Conservation (phyloP, 768 basidiomycete species). For the Lactarius evosmus region DNA sequence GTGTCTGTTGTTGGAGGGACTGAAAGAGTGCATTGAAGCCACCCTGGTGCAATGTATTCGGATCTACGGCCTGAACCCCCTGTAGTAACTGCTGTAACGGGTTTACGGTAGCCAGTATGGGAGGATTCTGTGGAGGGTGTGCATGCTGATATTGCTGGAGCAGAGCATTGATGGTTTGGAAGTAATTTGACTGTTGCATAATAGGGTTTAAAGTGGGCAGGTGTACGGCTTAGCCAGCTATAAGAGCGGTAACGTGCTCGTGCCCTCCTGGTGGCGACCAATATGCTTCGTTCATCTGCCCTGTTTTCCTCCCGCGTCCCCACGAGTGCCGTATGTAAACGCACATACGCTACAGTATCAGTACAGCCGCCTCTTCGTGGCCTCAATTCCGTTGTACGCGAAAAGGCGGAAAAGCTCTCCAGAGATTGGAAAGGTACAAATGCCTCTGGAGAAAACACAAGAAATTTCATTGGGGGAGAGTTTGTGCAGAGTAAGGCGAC, state of each 20-base stretch:
- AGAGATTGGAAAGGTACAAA: slow-evolving; percentile 84
- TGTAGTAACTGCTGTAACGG: slow-evolving; percentile 5
- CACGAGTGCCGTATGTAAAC: slow-evolving; percentile 23
- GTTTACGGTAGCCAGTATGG: slow-evolving; percentile 1
- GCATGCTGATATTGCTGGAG: slow-evolving; percentile 15
- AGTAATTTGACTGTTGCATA: slow-evolving; percentile 2
- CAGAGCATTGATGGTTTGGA: slow-evolving; percentile 12
- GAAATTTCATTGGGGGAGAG: slow-evolving; percentile 89
- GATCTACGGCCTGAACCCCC: slow-evolving; percentile 5
- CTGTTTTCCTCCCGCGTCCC: slow-evolving; percentile 17
- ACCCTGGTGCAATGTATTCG: not conserved
- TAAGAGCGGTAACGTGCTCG: not conserved
- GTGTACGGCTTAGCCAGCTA: no score
- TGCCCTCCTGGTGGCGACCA: not conserved
- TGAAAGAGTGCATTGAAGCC: slow-evolving; percentile 11
- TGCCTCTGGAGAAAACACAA: slow-evolving; percentile 80
- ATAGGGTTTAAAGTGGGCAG: not conserved
- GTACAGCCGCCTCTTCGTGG: slow-evolving; percentile 39
- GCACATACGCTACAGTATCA: slow-evolving; percentile 32
- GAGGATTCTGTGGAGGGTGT: not conserved
- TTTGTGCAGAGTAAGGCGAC: slow-evolving; percentile 78
- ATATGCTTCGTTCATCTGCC: not conserved
- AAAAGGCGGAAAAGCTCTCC: slow-evolving; percentile 67
- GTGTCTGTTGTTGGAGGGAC: slow-evolving; percentile 11
- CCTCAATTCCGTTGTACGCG: slow-evolving; percentile 52